Percentiles rank a stretch among this genome's conserved stretches.
Evolutionary conservation across 805 yeast genomes (phyloP).

Genomic region (Metschnikowia borealis): DNA sequence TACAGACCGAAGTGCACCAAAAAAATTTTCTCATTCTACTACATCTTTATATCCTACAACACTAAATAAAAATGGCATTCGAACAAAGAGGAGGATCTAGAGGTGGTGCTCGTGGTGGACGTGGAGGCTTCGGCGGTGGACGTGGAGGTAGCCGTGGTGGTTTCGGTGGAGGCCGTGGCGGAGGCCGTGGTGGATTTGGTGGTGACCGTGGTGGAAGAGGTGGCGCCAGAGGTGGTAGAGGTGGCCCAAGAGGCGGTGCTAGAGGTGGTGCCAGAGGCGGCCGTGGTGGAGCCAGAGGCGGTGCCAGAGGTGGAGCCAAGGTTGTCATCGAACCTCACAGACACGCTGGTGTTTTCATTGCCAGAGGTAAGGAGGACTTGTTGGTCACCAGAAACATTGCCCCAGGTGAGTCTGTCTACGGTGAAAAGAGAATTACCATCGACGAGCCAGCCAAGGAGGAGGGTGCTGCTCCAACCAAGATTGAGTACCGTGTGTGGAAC

Average conservation of each 20-base stretch:
- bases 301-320: constrained; percentile 89
- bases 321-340: constrained; percentile 98
- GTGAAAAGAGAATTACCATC: constrained; percentile 92
- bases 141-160: constrained; percentile 51
- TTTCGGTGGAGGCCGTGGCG: constrained; percentile 53
- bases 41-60: constrained; percentile 5
- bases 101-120: constrained; percentile 18
- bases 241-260: constrained; percentile 38
- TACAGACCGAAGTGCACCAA: constrained; percentile 8
- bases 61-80: constrained; percentile 17
- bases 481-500: constrained; percentile 99
- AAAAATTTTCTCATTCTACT: constrained; percentile 12
- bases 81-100: constrained; percentile 21
- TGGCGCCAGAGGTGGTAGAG: constrained; percentile 32
- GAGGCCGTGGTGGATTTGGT: constrained; percentile 46
- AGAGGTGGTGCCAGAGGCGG: constrained; percentile 54
- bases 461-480: constrained; percentile 85
- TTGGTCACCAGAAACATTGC: constrained; percentile 94
- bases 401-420: constrained; percentile 98
- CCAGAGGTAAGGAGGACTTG: constrained; percentile 99
- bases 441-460: constrained; percentile 92
- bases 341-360: constrained; percentile 98
- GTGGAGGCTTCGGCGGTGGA: constrained; percentile 19
- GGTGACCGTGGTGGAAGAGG: constrained; percentile 29
- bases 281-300: constrained; percentile 72